Evolutionary conservation across 2,329 filamentous ascomycete species (phyloP).

Genomic region (Scedosporium dehoogii): DNA sequence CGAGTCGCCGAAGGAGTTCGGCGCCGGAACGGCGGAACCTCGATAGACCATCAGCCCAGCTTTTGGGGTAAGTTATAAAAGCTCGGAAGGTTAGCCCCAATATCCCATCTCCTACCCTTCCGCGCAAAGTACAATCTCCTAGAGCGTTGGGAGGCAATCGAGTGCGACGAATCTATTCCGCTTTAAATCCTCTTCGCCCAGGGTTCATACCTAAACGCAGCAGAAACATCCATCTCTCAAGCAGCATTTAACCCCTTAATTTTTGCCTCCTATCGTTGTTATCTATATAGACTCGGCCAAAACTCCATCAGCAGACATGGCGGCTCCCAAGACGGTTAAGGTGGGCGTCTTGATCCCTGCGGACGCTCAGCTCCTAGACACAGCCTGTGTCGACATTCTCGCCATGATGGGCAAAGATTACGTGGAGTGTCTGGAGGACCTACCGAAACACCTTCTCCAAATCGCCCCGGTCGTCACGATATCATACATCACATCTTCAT

Average conservation of each 20-base stretch:
- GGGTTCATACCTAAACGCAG: no score
- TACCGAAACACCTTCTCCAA: conserved; percentile 26
- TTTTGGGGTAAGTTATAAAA: no score
- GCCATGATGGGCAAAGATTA: conserved; percentile 36
- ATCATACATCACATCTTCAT: conserved; percentile 33
- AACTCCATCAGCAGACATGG: neutral
- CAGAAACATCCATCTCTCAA: neutral
- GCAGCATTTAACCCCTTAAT: neutral
- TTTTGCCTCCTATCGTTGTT: neutral
- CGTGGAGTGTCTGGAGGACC: conserved; percentile 19
- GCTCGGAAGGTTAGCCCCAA: no score
- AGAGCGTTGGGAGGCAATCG: neutral
- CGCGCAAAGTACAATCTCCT: neutral
- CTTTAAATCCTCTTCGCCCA: neutral
- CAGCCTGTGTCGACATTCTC: conserved; percentile 40
- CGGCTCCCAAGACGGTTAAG: conserved; percentile 19
- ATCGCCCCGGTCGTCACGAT: conserved; percentile 33
- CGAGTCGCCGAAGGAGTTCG: no score
- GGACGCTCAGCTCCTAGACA: conserved; percentile 37
- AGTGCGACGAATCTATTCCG: neutral
- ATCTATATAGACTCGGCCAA: neutral
- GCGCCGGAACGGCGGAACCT: no score
- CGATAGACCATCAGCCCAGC: no score
- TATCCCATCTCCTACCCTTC: no score
- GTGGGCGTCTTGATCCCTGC: conserved; percentile 42